Evolutionary conservation across 176 grass and related monocot species (phyloP), one percentile per base, ranked within the genome.

Genomic region (Puya raimondii): DNA sequence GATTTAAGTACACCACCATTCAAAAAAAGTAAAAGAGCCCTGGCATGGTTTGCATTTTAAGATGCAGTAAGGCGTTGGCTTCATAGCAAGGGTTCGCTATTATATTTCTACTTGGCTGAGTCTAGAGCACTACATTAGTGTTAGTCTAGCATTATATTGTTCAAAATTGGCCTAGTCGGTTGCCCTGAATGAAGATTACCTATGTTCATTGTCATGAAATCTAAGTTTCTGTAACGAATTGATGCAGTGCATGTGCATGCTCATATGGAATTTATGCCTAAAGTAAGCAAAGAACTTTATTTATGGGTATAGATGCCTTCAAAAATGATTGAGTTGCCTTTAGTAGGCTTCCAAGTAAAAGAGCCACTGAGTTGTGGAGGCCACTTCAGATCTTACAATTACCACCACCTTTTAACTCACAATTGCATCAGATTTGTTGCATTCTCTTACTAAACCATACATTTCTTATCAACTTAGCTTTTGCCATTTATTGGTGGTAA

Each of bases 1-100:
- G 76, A 50, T 66, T 25, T 3, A 66, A 64, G 67, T 78, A 69
- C 75, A 79, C 70, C 61, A 74, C 50, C 54, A 7, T 42, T 42
- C 33, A 42, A 15, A 64, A 78, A 73, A 74, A 72, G 48, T 64
- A 84, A 78, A 84, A 61, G 56, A 61, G 56, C 56, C 21, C 10
- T 61, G 16, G 21, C 56, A 61, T 18, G 10, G 56, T 10, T 61
- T 18, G 16, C 17, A 61, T 61, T 61, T 16, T 18, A 18, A 61
- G 17, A 61, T 10, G 14, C 56, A 18, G 17, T 3, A 61, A 61
- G 52, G 12, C 0, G 63, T 23, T 33, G 15, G 42, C 33, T 42
- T 42, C 33, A 42, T 42, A 42, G 33, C 33, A 42, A 42, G 0
- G 33, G 4, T 42, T 42, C 6, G 33, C 33, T 42, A 6, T 42